phyloP scores from a whole-genome alignment of 2,329 filamentous ascomycete genomes.

The Monosporascus sp. region DNA sequence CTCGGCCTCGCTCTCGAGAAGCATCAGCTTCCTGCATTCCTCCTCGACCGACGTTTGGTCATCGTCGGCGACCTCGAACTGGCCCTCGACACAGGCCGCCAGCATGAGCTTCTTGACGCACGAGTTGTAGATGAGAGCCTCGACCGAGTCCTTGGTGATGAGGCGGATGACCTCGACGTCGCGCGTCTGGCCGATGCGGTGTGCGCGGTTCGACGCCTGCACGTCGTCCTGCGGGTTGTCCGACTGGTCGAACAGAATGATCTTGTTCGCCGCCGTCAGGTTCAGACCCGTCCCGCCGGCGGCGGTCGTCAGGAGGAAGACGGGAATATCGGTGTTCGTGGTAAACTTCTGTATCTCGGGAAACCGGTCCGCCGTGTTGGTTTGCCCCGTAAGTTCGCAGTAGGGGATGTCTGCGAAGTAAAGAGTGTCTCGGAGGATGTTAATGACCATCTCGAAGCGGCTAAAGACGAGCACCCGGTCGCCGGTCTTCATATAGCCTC shows the following conservation, averaged over 20 bases:
- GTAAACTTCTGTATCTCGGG: conserved; percentile 85
- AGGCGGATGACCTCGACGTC: conserved; percentile 88
- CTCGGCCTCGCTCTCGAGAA: conserved; percentile 18
- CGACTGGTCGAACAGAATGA: conserved; percentile 94
- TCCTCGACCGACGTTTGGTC: conserved; percentile 30
- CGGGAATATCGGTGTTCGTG: conserved; percentile 67
- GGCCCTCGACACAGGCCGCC: conserved; percentile 51
- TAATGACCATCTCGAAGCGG: conserved; percentile 86
- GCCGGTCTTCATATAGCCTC: conserved; percentile 68
- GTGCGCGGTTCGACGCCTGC: conserved; percentile 96
- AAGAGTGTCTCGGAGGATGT: conserved; percentile 81
- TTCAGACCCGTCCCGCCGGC: conserved; percentile 98
- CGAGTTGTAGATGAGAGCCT: conserved; percentile 87
- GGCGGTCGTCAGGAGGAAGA: conserved; percentile 89
- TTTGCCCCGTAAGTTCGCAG: conserved; percentile 81
- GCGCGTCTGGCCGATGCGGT: conserved; percentile 85
- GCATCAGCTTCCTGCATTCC: conserved; percentile 27
- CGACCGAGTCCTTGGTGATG: conserved; percentile 75
- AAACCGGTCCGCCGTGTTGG: conserved; percentile 77
- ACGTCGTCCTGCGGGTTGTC: conserved; percentile 98
- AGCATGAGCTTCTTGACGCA: conserved; percentile 91
- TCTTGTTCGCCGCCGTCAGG: conserved; percentile 90
- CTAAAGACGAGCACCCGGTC: conserved; percentile 89
- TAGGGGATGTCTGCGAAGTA: conserved; percentile 68
- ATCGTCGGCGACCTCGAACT: conserved; percentile 58